phyloP scores from a whole-genome alignment of 495 filamentous ascomycete genomes.

The Gamarada debralockiae region DNA sequence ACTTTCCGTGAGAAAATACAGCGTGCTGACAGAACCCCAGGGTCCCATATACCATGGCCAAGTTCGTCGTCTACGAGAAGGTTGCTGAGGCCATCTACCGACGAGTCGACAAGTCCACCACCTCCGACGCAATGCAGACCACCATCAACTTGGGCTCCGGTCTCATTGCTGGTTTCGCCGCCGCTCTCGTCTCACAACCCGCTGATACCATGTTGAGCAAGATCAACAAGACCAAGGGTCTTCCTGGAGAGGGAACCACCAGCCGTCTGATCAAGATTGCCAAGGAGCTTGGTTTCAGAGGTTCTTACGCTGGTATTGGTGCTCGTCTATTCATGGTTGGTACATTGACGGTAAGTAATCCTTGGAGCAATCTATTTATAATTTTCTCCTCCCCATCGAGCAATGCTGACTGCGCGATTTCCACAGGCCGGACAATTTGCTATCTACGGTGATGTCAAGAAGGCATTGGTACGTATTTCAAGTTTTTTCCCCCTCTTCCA shows the following conservation, averaged over 20 bases:
- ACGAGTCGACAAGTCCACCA: constrained; percentile 68
- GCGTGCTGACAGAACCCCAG: too few relatives aligned
- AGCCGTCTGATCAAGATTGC: constrained; percentile 92
- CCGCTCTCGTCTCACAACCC: constrained; percentile 93
- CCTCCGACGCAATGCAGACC: constrained; percentile 75
- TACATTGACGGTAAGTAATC: background rate
- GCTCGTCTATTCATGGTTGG: constrained; percentile 84
- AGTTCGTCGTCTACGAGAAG: constrained; percentile 99
- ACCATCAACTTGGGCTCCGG: constrained; percentile 90
- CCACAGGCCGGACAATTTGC: constrained; percentile 82
- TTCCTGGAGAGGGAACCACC: constrained; percentile 90
- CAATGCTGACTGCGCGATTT: background rate
- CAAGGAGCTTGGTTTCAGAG: constrained; percentile 86
- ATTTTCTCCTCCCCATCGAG: background rate
- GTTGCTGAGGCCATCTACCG: constrained; percentile 75
- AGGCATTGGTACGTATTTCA: constrained; percentile 24
- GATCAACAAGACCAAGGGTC: constrained; percentile 99
- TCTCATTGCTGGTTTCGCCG: constrained; percentile 96
- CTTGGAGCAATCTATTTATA: background rate
- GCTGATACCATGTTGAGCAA: constrained; percentile 99
- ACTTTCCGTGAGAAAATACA: background rate
- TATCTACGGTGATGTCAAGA: constrained; percentile 83
- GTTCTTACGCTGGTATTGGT: constrained; percentile 88
- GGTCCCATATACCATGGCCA: constrained; percentile 99
- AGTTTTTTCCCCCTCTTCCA: background rate